Percentiles rank a stretch among this genome's conserved stretches.
Evolutionary conservation across 768 basidiomycete genomes (phyloP).

Genomic region (Termitomyces sp.): DNA sequence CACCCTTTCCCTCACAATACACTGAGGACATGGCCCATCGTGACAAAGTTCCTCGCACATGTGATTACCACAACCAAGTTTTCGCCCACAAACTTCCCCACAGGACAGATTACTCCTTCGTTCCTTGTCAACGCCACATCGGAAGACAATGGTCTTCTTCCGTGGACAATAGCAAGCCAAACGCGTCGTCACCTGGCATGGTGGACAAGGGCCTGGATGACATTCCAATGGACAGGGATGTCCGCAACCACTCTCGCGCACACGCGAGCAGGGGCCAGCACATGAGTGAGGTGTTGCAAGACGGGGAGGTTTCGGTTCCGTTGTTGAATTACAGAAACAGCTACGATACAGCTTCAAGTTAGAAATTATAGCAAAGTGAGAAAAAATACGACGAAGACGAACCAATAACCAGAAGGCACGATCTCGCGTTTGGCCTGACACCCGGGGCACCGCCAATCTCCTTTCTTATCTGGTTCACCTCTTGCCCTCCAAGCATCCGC

Average conservation of each 20-base stretch:
- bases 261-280: conserved; percentile 59
- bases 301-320: conserved; percentile 67
- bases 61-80: conserved; percentile 71
- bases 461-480: conserved; percentile 54
- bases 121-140: conserved; percentile 43
- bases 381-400: conserved; percentile 15
- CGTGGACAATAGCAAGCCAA: conserved; percentile 78
- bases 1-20: conserved; percentile 45
- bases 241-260: conserved; percentile 52
- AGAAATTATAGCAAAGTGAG: not conserved
- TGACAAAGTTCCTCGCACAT: conserved; percentile 69
- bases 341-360: conserved; percentile 28
- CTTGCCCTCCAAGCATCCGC: conserved; percentile 68
- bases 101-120: conserved; percentile 31
- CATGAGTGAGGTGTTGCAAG: conserved; percentile 77
- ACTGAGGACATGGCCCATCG: conserved; percentile 64
- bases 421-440: conserved; percentile 77
- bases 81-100: conserved; percentile 34
- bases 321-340: conserved; percentile 78
- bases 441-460: conserved; percentile 91
- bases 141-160: conserved; percentile 48
- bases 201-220: conserved; percentile 96
- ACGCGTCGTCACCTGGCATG: conserved; percentile 76
- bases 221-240: conserved; percentile 84
- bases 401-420: conserved; percentile 66